Base-by-base conservation (phyloP, 2,329 filamentous ascomycete species). In the Alternaria incomplexa region DNA sequence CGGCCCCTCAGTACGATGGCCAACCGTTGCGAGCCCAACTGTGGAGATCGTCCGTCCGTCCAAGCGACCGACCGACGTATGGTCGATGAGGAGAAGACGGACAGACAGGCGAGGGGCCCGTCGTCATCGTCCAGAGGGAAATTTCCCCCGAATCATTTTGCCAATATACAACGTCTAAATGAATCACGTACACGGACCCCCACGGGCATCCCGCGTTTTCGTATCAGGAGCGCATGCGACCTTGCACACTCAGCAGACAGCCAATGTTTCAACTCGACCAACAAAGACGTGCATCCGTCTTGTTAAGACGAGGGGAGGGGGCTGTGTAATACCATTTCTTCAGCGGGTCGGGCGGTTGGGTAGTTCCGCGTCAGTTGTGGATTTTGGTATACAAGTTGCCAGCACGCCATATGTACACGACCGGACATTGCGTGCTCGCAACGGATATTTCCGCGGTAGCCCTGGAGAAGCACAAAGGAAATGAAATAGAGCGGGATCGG, bases 131-230 rank as follows among this genome's bases (percentile, higher is more conserved):
- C 17, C 28, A 66, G 44, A 40, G 36, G 36, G 32, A 15, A 43
- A 57, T 58, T 47, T 54, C 43, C 15, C 36, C 62, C 67, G 62
- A 65, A 58, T 40, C 36, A 17, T 64, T 65, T 30, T 58, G 62
- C 62, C 28, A 52, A 62, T 61, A 67, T 66, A 66, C 62, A 53
- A 71, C 69, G 56, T 45, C 69, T 72, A 72, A 73, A 73, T 65
- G 67, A 67, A 74, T 74, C 67, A 73, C 72, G 73, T 74, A 73
- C 66, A 68, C 58, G 48, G 20, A 64, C 68, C 72, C 71, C 70
- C 71, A 72, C 72, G 56, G 44, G 10, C 47, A 73, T 66, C 70
- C 73, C 72, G 60, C 68, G 62, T 51, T 63, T 52, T 54, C 56
- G 56, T 64, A 65, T 54, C 68, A 51, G 61, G 63, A 32, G 62